Evolutionary conservation across 306 rosid genomes (phyloP), one percentile per base, ranked within the genome.

Genomic region (Dalbergia oliveri): DNA sequence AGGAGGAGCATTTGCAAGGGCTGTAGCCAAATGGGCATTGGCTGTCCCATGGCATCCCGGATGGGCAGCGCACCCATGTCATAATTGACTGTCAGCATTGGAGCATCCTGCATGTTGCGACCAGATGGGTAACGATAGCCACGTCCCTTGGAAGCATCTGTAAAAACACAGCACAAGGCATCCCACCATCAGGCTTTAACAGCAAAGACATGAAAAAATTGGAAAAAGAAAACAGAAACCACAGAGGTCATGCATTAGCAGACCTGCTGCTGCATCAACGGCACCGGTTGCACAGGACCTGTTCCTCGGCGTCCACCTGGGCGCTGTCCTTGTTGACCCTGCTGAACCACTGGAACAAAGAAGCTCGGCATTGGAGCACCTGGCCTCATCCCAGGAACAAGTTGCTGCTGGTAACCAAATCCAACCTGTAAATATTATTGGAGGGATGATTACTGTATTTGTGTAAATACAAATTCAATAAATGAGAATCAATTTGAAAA

Each of bases 331-430:
- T 85, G 86, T 75, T 79, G 89, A 21, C 87, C 94, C 79, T 78
- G 91, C 64, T 78, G 92, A 37, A 81, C 86, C 85, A 84, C 33
- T 2, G 91, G 88, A 44, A 86, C 80, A 82, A 73, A 84, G 67
- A 77, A 87, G 67, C 73, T 77, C 47, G 87, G 88, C 86, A 84
- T 21, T 21, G 86, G 87, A 66, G 84, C 86, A 16, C 86, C 87
- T 61, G 90, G 87, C 78, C 87, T 79, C 84, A 88, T 83, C 44
- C 86, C 91, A 6, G 87, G 84, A 69, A 84, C 85, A 73, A 83
- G 87, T 73, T 86, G 93, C 80, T 84, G 89, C 79, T 83, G 90
- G 74, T 88, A 86, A 81, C 90, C 89, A 77, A 86, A 86, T 68
- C 86, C 88, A 76, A 87, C 84, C 93, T 89, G 73, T n/a, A 76